phyloP scores from a whole-genome alignment of 2,329 filamentous ascomycete genomes.

The Tolypocladium endophyticum region DNA sequence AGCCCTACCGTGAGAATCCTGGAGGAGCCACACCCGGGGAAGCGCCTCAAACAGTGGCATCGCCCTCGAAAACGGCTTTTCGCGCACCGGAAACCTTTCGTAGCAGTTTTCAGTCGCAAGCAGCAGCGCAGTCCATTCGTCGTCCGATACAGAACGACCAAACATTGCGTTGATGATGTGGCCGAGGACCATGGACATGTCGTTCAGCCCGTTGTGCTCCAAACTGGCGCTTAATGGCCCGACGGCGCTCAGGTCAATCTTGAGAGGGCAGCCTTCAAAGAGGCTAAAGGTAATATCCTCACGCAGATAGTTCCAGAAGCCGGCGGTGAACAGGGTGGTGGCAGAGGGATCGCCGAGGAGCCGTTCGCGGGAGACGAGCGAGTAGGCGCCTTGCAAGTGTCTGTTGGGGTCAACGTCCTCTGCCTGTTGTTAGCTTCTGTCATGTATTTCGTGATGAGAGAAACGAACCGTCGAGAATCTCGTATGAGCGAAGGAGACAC shows the following conservation, averaged over 20 bases:
- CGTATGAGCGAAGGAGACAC: slow-evolving; percentile 36
- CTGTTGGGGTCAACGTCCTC: slow-evolving; percentile 30
- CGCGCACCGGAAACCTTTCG: slow-evolving; percentile 16
- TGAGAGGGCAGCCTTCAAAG: slow-evolving; percentile 28
- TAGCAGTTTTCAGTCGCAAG: slow-evolving; percentile 19
- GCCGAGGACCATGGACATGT: slow-evolving; percentile 30
- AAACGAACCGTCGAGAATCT: slow-evolving; percentile 30
- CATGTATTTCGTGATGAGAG: too few species aligned
- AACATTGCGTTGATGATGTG: slow-evolving; percentile 30
- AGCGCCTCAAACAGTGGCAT: too few species aligned
- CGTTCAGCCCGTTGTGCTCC: slow-evolving; percentile 10
- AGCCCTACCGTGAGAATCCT: slow-evolving; percentile 29
- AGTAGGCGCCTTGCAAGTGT: slow-evolving; percentile 35
- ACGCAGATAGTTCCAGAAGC: slow-evolving; percentile 40
- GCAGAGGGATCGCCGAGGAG: slow-evolving; percentile 10
- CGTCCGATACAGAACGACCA: background rate
- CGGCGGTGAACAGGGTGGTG: slow-evolving; percentile 23
- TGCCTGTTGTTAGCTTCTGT: background rate
- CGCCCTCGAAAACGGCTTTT: slow-evolving; percentile 19
- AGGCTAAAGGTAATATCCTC: slow-evolving; percentile 45
- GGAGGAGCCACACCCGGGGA: slow-evolving; percentile 26
- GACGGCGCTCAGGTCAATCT: slow-evolving; percentile 26
- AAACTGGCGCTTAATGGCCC: slow-evolving; percentile 6
- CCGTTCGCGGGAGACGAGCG: slow-evolving; percentile 23
- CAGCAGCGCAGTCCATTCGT: slow-evolving; percentile 12